phyloP scores from a whole-genome alignment of 352 stramenopile genomes.

The Globisporangium echinulatum region DNA sequence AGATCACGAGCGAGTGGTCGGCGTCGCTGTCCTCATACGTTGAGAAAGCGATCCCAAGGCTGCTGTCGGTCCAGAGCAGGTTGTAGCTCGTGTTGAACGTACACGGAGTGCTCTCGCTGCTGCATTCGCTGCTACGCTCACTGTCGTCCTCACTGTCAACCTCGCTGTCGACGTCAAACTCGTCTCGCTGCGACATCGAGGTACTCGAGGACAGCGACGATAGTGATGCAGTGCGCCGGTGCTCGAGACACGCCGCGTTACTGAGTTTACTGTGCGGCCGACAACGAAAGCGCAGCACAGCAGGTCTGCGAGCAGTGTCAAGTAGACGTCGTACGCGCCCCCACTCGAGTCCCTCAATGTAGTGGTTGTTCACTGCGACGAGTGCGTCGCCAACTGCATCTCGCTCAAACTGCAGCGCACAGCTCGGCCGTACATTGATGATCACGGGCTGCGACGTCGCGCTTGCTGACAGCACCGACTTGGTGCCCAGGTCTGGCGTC shows the following conservation, averaged over 20 bases:
- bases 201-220: neutral
- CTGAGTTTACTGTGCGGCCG: neutral
- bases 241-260: constrained; percentile 5
- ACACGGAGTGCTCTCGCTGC: neutral
- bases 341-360: constrained; percentile 18
- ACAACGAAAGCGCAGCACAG: constrained; percentile 27
- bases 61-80: constrained; percentile 30
- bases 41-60: constrained; percentile 38
- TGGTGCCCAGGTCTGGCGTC: neutral
- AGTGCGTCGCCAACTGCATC: constrained; percentile 31
- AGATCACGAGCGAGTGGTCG: constrained; percentile 26
- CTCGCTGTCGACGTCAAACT: neutral
- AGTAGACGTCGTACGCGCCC: constrained; percentile 26
- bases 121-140: constrained; percentile 1
- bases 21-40: constrained; percentile 30
- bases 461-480: neutral
- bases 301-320: constrained; percentile 23
- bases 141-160: constrained; percentile 7
- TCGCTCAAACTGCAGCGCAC: constrained; percentile 21
- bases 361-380: constrained; percentile 28
- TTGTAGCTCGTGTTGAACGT: constrained; percentile 21
- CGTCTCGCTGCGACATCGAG: neutral
- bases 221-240: constrained; percentile 6
- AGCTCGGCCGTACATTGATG: constrained; percentile 14
- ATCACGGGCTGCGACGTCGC: constrained; percentile 2